Evolutionary conservation across 768 basidiomycete genomes (phyloP), one percentile per base, ranked within the genome.

Genomic region (Daedaleopsis sinensis): DNA sequence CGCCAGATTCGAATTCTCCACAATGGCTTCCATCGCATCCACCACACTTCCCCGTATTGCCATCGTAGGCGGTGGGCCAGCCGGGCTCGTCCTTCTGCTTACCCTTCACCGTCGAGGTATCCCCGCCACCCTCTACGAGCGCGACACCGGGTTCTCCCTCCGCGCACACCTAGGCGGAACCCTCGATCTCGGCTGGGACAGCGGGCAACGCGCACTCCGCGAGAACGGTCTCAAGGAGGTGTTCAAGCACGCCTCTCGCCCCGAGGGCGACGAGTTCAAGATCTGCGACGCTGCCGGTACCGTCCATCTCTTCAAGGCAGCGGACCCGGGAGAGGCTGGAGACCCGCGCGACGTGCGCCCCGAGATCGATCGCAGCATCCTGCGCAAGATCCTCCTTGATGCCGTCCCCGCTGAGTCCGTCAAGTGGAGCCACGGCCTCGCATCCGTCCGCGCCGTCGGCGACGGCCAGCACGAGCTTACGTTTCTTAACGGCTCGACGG

Each of bases 111-210:
- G 38, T 15, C 49, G 39, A 23, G 57, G 50, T 19, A 51, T 58
- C 11, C 57, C 57, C 21, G 48, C 48, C 23, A 58, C 57, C 0
- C 38, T 58, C 4, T 58, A 58, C 57, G 57, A 58, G 38, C 49
- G 57, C 0, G 57, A 58, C 3, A 1, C 39, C 23, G 24, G n/a
- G 16, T n/a, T 15, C 12, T 21, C 50, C 35, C 15, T 23, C 21
- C 57, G 50, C 24, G 19, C 49, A 2, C 43, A 47, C 27, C 42
- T 55, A 2, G 43, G 55, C 1, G 27, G 44, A 15, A 56, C 37
- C 24, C 52, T 54, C 3, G 52, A 54, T 37, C 39, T 54, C n/a
- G 52, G 52, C 8, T 43, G 36, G 21, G 19, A 19, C 2, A 42
- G 38, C 38, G 52, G 52, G 21, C 52, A 43, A 39, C 52, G 52